Percentiles rank a stretch among this genome's conserved stretches.
Conservation (phyloP, 164 flowering plant genomes). For the Akebia trifoliata region DNA sequence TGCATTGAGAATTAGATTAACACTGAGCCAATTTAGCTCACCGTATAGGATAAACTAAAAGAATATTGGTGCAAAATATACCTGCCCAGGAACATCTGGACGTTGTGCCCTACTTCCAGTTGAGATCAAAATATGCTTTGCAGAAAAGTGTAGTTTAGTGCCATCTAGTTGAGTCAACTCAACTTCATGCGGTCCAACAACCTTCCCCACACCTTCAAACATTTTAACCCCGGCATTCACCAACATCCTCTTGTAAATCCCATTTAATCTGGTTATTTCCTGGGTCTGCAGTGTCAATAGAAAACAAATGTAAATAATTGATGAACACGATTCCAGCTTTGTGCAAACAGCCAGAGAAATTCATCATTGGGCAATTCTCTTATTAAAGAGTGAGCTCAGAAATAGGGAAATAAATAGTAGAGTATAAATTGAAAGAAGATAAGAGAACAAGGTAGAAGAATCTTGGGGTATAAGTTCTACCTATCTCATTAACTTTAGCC, state of each 20-base stretch:
- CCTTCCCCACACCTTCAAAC: conserved; percentile 90
- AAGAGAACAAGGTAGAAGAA: too few relatives aligned
- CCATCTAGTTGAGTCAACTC: conserved; percentile 88
- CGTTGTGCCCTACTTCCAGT: conserved; percentile 92
- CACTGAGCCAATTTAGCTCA: too few relatives aligned
- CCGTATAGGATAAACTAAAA: too few relatives aligned
- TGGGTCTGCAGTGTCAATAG: conserved; percentile 59
- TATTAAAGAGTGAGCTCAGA: too few relatives aligned
- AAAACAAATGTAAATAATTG: conserved; percentile 1
- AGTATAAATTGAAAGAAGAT: too few relatives aligned
- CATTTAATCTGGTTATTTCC: conserved; percentile 80
- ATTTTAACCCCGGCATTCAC: conserved; percentile 86
- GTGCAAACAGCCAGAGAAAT: not conserved
- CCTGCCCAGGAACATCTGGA: conserved; percentile 77
- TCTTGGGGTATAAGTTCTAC: too few relatives aligned
- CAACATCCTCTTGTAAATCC: conserved; percentile 77
- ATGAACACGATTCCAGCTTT: not conserved
- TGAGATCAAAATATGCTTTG: conserved; percentile 87
- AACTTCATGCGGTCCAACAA: conserved; percentile 85
- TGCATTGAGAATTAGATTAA: too few relatives aligned
- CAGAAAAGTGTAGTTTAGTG: conserved; percentile 64
- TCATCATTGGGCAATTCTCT: too few relatives aligned
- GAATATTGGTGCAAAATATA: too few relatives aligned
- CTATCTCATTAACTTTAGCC: too few relatives aligned
- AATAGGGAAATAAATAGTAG: too few relatives aligned